Conservation (phyloP, 208 protist species). For the Angomonas ambiguus region DNA sequence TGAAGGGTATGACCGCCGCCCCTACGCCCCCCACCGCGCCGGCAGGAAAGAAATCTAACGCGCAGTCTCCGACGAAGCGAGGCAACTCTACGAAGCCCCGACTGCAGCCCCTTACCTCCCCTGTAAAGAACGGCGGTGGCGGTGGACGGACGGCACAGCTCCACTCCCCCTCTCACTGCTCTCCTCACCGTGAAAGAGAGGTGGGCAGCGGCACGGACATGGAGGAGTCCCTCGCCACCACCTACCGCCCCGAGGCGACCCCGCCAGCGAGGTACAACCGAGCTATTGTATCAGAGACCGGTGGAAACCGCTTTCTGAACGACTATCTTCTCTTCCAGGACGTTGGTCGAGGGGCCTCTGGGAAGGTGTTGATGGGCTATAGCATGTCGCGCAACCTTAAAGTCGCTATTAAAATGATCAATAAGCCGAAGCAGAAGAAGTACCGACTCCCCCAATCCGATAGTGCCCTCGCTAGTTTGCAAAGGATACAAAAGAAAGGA, state of each 20-base stretch:
- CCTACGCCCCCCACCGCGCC: too few species aligned
- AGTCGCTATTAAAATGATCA: conserved; percentile 80
- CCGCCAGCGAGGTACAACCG: neutral
- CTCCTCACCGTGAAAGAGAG: too few species aligned
- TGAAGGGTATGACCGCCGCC: neutral
- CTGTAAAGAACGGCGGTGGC: too few species aligned
- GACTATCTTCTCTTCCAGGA: conserved; percentile 9
- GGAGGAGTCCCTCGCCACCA: neutral
- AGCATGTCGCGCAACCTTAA: conserved; percentile 33
- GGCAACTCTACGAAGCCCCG: too few species aligned
- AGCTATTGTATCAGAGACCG: conserved; percentile 1
- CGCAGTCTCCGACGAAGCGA: too few species aligned
- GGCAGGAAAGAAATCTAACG: too few species aligned
- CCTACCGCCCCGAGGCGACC: neutral
- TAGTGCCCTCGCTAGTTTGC: conserved; percentile 8
- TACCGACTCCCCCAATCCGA: conserved; percentile 22
- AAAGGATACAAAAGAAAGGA: conserved; percentile 22
- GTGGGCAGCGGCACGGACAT: too few species aligned
- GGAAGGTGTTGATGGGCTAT: conserved; percentile 64
- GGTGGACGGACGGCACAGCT: too few species aligned
- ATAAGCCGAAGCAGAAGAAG: conserved; percentile 21
- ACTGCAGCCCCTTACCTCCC: too few species aligned
- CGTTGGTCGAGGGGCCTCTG: conserved; percentile 48
- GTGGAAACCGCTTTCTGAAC: conserved; percentile 6
- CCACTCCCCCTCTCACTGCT: too few species aligned